Evolutionary conservation across 2,329 filamentous ascomycete genomes (phyloP), one percentile per base, ranked within the genome.

Genomic region (Botryotinia globosa): DNA sequence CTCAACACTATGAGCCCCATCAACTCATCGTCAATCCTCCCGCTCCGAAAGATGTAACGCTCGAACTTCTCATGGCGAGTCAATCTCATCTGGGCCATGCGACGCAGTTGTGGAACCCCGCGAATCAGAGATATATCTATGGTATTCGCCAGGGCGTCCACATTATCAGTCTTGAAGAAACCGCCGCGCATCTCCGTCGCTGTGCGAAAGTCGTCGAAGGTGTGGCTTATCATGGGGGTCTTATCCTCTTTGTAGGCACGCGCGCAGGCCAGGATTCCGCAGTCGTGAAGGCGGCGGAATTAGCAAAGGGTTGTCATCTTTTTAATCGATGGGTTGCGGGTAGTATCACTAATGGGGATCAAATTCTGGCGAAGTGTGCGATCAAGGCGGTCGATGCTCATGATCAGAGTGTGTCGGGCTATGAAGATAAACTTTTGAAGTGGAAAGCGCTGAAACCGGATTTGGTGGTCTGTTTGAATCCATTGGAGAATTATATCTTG

Each of bases 251-350:
- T 80, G 94, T 94, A 0, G 96, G 96, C 62, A 98, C 92, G 8
- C 87, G 95, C 44, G 87, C 89, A 72, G 94, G 93, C 1, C 95
- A 98, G 80, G 91, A 91, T 81, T 87, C 91, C 75, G 88, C 91
- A 70, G 92, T 98, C 1, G 92, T 97, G 25, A 89, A 89, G 75
- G 94, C 95, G 8, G 94, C 96, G 0, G 85, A 91, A 81, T 82
- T 97, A 74, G 89, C 94, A 0, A 87, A 89, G 73, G 94, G 89
- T 2, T 98, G 92, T 80, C 94, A 98, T 81, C 82, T 99, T 48
- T 98, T 97, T 80, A 92, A 93, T 80, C 91, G 94, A 79, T 99
- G 96, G 96, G 94, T 91, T 67, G 93, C 96, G 0, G 96, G 96
- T 1, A 90, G 89, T 74, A 93, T 99, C 79, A 98, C 96, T 54